Evolutionary conservation across 2,329 filamentous ascomycete genomes (phyloP).

Genomic region (Neofusicoccum cordaticola): DNA sequence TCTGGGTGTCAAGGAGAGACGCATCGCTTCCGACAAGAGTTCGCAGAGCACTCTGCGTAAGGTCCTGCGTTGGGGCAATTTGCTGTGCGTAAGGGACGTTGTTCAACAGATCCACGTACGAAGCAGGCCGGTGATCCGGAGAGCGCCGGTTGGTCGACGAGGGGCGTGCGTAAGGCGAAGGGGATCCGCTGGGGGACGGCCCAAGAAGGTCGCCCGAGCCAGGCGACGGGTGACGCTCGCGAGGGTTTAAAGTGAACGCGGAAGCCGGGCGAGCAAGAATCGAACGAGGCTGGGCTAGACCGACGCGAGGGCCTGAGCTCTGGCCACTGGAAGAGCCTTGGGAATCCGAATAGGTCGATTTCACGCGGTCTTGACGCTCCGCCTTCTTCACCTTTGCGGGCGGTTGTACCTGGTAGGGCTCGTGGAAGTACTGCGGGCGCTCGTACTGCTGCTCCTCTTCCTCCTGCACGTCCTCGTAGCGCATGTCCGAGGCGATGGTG

Average conservation of each 20-base stretch:
- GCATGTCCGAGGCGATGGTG: neutral
- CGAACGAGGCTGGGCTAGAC: slow-evolving; percentile 47
- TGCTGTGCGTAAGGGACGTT: slow-evolving; percentile 78
- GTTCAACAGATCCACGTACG: slow-evolving; percentile 61
- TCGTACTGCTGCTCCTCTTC: slow-evolving; percentile 37
- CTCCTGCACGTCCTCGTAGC: slow-evolving; percentile 18
- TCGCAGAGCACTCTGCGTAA: slow-evolving; percentile 74
- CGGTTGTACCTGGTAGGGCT: slow-evolving; percentile 37
- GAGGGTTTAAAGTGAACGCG: slow-evolving; percentile 65
- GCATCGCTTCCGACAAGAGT: slow-evolving; percentile 82
- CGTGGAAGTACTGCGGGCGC: slow-evolving; percentile 53
- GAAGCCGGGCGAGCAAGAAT: slow-evolving; percentile 70
- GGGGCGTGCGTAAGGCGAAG: slow-evolving; percentile 45
- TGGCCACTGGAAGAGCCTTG: slow-evolving; percentile 29
- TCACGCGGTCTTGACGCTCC: slow-evolving; percentile 23
- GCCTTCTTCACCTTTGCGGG: slow-evolving; percentile 21
- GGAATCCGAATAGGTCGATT: slow-evolving; percentile 28
- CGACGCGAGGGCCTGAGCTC: slow-evolving; percentile 27
- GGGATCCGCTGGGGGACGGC: slow-evolving; percentile 39
- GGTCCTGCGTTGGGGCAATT: slow-evolving; percentile 58
- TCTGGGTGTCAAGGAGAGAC: slow-evolving; percentile 82
- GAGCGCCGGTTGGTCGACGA: slow-evolving; percentile 53
- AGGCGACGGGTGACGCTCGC: slow-evolving; percentile 58
- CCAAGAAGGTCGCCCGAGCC: slow-evolving; percentile 45
- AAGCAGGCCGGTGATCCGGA: slow-evolving; percentile 57